Conservation (phyloP, 1,284 basidiomycete species). For the Peniophora sp. region DNA sequence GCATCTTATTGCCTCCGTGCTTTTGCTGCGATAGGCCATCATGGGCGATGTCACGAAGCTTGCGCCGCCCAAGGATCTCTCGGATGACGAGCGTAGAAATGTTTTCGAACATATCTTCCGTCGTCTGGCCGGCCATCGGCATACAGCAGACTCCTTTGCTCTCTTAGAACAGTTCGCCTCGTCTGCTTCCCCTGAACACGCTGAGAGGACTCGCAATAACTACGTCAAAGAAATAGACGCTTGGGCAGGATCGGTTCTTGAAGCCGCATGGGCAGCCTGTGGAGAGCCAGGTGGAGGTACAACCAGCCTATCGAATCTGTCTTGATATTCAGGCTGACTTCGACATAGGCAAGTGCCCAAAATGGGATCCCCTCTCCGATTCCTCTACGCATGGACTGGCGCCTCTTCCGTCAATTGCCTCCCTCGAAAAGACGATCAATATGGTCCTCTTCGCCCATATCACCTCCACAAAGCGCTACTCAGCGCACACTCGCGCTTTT, state of each 20-base stretch:
- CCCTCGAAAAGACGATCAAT: conserved; percentile 33
- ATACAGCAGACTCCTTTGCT: conserved; percentile 33
- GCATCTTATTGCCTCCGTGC: too few relatives aligned
- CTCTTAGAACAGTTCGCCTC: conserved; percentile 23
- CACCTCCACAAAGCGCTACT: conserved; percentile 40
- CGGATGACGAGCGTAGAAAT: conserved; percentile 22
- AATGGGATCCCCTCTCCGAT: conserved; percentile 32
- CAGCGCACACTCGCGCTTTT: conserved; percentile 45
- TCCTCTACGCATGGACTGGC: conserved; percentile 36
- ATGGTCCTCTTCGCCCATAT: conserved; percentile 44
- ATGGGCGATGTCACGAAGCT: conserved; percentile 28
- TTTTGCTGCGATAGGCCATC: too few relatives aligned
- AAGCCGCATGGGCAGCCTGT: conserved; percentile 41
- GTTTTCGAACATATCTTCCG: conserved; percentile 39
- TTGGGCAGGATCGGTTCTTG: conserved; percentile 39
- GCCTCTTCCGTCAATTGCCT: conserved; percentile 26
- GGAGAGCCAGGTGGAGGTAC: conserved; percentile 36
- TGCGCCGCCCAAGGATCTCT: conserved; percentile 32
- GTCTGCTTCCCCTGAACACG: conserved; percentile 16
- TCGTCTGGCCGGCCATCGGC: conserved; percentile 38
- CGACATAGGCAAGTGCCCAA: conserved; percentile 28
- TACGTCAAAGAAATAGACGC: conserved; percentile 30
- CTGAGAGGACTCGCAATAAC: conserved; percentile 17
- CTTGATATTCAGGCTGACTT: background rate
- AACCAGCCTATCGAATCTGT: background rate